These are phyloP conservation scores for Beauveria australis DNA, from an alignment of 2,329 filamentous ascomycete genomes.

Conservation along the genomic window DNA sequence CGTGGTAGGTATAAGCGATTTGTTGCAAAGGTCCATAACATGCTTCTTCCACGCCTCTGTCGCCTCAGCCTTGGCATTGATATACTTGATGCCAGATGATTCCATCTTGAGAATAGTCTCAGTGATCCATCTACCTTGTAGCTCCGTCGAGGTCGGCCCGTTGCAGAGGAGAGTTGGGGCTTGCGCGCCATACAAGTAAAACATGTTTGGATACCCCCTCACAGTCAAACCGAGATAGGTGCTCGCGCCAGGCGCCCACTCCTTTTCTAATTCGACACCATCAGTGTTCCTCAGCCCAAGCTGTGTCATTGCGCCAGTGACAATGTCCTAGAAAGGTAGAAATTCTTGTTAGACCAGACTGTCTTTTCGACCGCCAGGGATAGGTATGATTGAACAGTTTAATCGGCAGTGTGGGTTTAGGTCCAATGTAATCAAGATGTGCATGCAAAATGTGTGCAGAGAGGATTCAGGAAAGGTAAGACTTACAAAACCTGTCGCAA, in stretches of 20 bases:
- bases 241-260: conserved; percentile 17
- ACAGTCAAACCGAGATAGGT: conserved; percentile 21
- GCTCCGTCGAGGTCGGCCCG: conserved; percentile 13
- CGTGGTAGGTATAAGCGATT: not conserved
- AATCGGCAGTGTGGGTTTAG: too few species aligned
- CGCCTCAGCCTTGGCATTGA: not conserved
- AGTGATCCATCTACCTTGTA: conserved; percentile 8
- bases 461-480: conserved; percentile 17
- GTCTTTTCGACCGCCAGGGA: not conserved
- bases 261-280: conserved; percentile 18
- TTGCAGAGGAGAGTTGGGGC: conserved; percentile 13
- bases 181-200: conserved; percentile 15
- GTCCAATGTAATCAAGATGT: too few species aligned
- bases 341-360: not conserved
- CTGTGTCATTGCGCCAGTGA: conserved; percentile 19
- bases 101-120: not conserved
- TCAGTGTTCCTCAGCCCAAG: conserved; percentile 22
- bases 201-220: conserved; percentile 15
- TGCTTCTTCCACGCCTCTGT: not conserved
- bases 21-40: not conserved
- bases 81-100: not conserved
- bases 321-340: conserved; percentile 9
- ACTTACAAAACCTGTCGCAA: conserved; percentile 23
- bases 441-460: not conserved
- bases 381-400: too few species aligned